Base-by-base conservation (phyloP, 1,139 yeast genomes). In the Diutina rugosa region DNA sequence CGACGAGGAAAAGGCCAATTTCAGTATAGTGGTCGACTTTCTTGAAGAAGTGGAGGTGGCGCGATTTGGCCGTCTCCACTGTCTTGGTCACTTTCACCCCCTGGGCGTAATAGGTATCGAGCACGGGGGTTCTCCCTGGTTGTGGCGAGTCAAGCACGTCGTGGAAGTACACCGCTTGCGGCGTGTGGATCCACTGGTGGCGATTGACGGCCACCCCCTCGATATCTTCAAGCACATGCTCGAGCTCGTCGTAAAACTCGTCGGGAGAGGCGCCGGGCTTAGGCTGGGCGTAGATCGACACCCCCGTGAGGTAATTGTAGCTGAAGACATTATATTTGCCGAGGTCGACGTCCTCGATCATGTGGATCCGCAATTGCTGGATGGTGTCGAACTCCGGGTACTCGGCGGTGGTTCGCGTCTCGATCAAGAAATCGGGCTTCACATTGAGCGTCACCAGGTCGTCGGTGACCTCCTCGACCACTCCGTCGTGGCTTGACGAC, bases 1-100 rank as follows among this genome's bases (percentile, higher is more conserved):
- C 78, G 7, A 67, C 58, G 49, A 69, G 59, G 59, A 74, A 74
- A 7, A 74, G 57, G 1, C 78, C 78, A 12, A 73, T 61, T 59
- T 74, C 78, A 53, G 67, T 68, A 52, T 65, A 64, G 47, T 52
- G 49, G 10, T 46, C 56, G 10, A 28, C 55, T 4, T 14, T 14
- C 21, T 47, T 47, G 29, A 14, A 29, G 26, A 47, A 28, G 21
- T 26, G 51, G 16, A 32, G 41, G 9, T n/a, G 35, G 10, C 8
- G 6, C 6, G 29, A 16, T 21, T 49, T 16, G 44, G 29, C 26
- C 6, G 28, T 14, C 16, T 49, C 53, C 26, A 49, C 44, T 6
- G 53, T 49, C 41, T 49, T 49, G 9, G 45, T 32, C 14, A 49
- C 44, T 32, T 30, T 29, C 12, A 16, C 14, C 7, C 53, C 53